Conservation (phyloP, 2,329 filamentous ascomycete species). For the Neospermospora avenae region DNA sequence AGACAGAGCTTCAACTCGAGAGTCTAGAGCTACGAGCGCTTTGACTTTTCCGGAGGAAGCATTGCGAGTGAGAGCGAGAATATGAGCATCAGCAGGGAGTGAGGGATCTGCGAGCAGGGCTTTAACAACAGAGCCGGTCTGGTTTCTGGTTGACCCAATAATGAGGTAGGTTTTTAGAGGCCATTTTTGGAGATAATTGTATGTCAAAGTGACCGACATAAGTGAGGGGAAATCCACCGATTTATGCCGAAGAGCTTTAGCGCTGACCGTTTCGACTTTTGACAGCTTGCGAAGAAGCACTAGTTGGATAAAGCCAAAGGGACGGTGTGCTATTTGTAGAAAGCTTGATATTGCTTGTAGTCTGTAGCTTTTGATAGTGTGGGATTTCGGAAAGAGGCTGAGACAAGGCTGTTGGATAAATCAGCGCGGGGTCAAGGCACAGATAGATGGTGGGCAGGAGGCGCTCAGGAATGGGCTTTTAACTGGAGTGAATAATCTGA, state of each 20-base stretch:
- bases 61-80: conserved; percentile 55
- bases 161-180: conserved; percentile 36
- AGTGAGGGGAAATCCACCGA: too few species aligned
- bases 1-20: conserved; percentile 48
- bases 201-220: too few species aligned
- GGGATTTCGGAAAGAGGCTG: not conserved
- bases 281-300: not conserved
- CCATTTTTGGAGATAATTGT: conserved; percentile 25
- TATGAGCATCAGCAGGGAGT: conserved; percentile 11
- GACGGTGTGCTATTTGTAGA: not conserved
- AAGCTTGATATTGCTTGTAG: conserved; percentile 2
- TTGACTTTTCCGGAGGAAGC: conserved; percentile 48
- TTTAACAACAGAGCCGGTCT: conserved; percentile 36
- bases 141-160: conserved; percentile 37
- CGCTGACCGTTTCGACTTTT: not conserved
- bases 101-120: conserved; percentile 36
- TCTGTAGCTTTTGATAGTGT: not conserved
- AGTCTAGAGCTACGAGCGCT: conserved; percentile 38
- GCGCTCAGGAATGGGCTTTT: not conserved
- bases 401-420: conserved; percentile 2
- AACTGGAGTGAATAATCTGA: not conserved
- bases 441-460: not conserved
- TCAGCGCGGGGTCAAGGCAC: not conserved
- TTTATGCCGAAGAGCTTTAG: too few species aligned
- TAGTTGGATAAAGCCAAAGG: not conserved